Conservation (phyloP, 1,284 basidiomycete species). For the Paramarasmius palmivorus region DNA sequence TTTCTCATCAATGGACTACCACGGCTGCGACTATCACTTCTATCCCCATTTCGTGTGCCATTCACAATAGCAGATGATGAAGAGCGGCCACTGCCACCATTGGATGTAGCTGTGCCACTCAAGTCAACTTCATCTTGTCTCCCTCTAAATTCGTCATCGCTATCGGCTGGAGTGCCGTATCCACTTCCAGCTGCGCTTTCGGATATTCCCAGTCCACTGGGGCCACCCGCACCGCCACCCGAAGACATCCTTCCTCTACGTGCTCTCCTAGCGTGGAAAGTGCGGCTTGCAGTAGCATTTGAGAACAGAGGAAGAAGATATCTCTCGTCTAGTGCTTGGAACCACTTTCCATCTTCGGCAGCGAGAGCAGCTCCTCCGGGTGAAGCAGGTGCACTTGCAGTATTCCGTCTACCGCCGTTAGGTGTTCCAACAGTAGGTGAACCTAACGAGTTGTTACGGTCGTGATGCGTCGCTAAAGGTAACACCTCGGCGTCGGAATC, state of each 20-base stretch:
- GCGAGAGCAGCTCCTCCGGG: constrained; percentile 20
- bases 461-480: constrained; percentile 62
- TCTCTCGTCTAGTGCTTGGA: constrained; percentile 92
- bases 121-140: constrained; percentile 37
- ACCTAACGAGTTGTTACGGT: neutral
- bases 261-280: constrained; percentile 81
- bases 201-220: constrained; percentile 14
- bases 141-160: constrained; percentile 51
- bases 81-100: constrained; percentile 17
- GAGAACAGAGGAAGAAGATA: constrained; percentile 95
- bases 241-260: constrained; percentile 35
- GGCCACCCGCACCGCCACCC: constrained; percentile 7
- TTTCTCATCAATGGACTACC: constrained; percentile 55
- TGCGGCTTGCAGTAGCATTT: constrained; percentile 88
- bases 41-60: constrained; percentile 1
- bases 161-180: constrained; percentile 49
- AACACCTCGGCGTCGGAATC: constrained; percentile 82
- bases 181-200: constrained; percentile 29
- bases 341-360: constrained; percentile 84
- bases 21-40: constrained; percentile 53
- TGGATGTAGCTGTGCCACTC: neutral
- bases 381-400: constrained; percentile 10
- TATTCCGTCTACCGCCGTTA: constrained; percentile 4
- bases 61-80: constrained; percentile 5
- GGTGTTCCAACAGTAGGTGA: constrained; percentile 4